Conservation (phyloP, 768 basidiomycete species). For the Mycena vulgaris region DNA sequence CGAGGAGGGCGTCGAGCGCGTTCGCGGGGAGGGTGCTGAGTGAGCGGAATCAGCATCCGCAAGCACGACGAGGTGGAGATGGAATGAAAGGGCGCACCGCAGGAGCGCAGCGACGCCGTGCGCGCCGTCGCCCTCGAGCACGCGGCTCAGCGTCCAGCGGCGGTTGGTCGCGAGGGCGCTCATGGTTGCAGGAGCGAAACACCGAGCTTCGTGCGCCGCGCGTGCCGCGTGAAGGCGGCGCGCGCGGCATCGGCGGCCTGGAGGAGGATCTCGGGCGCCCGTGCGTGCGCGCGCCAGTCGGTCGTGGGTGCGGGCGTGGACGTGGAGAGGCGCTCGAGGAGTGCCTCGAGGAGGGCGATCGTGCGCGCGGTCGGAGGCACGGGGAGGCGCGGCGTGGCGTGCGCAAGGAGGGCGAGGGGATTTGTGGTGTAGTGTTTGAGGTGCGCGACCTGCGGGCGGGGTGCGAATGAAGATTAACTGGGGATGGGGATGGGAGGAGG, state of each 20-base stretch:
- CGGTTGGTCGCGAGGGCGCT: neutral
- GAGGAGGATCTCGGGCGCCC: constrained; percentile 46
- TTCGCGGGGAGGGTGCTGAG: constrained; percentile 52
- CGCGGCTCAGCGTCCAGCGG: neutral
- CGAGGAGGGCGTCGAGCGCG: constrained; percentile 52
- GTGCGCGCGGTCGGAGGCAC: constrained; percentile 31
- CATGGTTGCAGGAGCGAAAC: constrained; percentile 15
- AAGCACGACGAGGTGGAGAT: too few relatives aligned
- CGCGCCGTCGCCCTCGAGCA: constrained; percentile 11
- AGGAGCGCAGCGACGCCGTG: constrained; percentile 23
- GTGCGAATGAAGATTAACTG: neutral
- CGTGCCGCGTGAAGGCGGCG: neutral
- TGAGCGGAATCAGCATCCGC: too few relatives aligned
- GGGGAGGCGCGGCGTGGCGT: constrained; percentile 45
- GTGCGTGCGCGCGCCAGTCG: constrained; percentile 47
- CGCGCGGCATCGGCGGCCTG: constrained; percentile 41
- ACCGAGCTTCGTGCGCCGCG: constrained; percentile 16
- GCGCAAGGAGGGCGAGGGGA: constrained; percentile 63
- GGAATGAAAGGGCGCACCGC: constrained; percentile 44
- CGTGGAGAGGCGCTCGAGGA: constrained; percentile 52
- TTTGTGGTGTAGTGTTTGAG: constrained; percentile 79
- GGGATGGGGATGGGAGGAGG: constrained; percentile 40
- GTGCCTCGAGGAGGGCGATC: constrained; percentile 49
- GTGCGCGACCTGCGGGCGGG: constrained; percentile 65
- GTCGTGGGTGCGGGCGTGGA: constrained; percentile 28